A percentile compares a stretch with the other conserved stretches of the same genome.
phyloP scores from a whole-genome alignment of 2,329 filamentous ascomycete genomes.

The Exophiala aquamarina region DNA sequence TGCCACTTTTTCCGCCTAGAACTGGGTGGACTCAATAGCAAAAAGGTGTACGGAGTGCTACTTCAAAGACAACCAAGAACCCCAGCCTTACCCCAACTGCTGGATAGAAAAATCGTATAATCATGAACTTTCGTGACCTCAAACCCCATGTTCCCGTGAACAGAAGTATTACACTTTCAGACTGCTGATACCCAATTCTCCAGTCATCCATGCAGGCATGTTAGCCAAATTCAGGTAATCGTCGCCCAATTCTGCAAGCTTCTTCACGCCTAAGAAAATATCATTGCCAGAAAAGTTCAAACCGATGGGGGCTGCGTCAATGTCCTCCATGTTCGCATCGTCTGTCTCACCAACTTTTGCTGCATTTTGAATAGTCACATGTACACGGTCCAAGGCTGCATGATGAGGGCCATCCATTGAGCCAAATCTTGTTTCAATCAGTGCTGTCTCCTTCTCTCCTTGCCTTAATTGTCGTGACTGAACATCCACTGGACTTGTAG shows the following conservation, averaged over 20 bases:
- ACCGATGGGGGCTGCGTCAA: constrained; percentile 31
- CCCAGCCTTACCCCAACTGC: too few relatives aligned
- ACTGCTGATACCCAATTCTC: constrained; percentile 76
- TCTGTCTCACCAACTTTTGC: not conserved
- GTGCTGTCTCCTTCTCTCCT: not conserved
- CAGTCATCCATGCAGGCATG: constrained; percentile 91
- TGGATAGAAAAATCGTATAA: too few relatives aligned
- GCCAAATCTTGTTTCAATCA: constrained; percentile 23
- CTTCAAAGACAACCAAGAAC: too few relatives aligned
- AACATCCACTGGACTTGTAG: constrained; percentile 8
- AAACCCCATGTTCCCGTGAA: too few relatives aligned
- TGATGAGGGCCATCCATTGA: constrained; percentile 14
- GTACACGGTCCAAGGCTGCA: constrained; percentile 24
- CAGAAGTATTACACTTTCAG: constrained; percentile 54
- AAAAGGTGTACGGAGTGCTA: too few relatives aligned
- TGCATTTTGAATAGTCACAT: constrained; percentile 17
- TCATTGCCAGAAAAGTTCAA: constrained; percentile 74
- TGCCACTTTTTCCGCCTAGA: too few relatives aligned
- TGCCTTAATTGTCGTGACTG: not conserved
- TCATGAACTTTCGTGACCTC: too few relatives aligned
- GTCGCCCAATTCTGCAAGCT: constrained; percentile 70
- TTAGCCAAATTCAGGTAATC: constrained; percentile 64
- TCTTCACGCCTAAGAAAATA: constrained; percentile 76
- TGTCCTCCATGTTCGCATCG: not conserved
- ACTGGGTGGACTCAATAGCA: too few relatives aligned